Conservation (phyloP, 768 basidiomycete genomes). For the Infundibulicybe gibba region DNA sequence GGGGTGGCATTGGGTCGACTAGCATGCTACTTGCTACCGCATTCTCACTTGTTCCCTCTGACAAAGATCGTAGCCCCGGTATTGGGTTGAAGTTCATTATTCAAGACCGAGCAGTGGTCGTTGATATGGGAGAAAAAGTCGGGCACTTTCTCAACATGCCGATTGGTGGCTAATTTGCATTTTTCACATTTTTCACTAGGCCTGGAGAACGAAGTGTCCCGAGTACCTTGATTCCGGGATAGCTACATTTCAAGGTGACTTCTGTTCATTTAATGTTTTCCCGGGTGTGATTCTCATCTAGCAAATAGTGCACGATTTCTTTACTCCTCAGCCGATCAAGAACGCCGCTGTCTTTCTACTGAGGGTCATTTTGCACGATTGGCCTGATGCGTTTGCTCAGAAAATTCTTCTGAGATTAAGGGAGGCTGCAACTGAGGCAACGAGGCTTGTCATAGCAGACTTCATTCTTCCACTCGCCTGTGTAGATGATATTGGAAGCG, state of each 20-base stretch:
- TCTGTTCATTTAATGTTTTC: background rate
- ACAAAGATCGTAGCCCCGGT: background rate
- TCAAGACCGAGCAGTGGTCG: conserved; percentile 56
- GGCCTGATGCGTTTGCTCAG: conserved; percentile 61
- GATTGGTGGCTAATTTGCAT: background rate
- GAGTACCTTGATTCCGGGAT: conserved; percentile 52
- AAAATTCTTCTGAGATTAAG: conserved; percentile 40
- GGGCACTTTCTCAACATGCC: conserved; percentile 9
- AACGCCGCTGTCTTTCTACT: conserved; percentile 65
- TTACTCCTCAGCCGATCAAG: conserved; percentile 54
- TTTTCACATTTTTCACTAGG: conserved; percentile 23
- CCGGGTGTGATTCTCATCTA: background rate
- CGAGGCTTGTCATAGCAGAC: conserved; percentile 68
- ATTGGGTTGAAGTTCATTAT: conserved; percentile 46
- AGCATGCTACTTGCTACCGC: conserved; percentile 34
- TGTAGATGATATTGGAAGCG: conserved; percentile 38
- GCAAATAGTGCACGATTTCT: conserved; percentile 67
- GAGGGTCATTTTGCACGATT: conserved; percentile 74
- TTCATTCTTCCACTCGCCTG: conserved; percentile 70
- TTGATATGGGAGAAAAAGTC: conserved; percentile 50
- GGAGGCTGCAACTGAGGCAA: conserved; percentile 45
- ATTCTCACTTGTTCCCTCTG: conserved; percentile 18
- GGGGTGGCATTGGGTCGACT: conserved; percentile 61
- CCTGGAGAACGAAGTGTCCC: conserved; percentile 58
- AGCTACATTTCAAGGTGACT: conserved; percentile 49